Conservation (phyloP, 2,329 filamentous ascomycete genomes). For the Ascochyta rabiei region DNA sequence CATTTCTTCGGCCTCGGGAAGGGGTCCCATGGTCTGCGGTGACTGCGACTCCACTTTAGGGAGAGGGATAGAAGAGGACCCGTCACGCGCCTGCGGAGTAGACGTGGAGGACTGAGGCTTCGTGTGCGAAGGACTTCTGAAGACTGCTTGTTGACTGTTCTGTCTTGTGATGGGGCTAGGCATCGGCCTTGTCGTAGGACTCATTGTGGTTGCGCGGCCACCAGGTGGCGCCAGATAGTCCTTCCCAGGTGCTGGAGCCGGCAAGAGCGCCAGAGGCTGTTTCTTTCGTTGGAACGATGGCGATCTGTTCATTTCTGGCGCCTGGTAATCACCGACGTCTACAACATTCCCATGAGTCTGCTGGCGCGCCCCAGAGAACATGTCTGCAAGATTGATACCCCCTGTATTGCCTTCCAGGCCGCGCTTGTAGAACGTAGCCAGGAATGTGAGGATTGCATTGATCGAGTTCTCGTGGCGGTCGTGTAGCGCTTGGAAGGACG, state of each 20-base stretch:
- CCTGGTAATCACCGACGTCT: slow-evolving; percentile 63
- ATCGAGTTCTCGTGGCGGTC: slow-evolving; percentile 98
- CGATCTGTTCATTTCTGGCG: slow-evolving; percentile 41
- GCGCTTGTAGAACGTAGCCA: slow-evolving; percentile 95
- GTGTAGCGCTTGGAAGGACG: slow-evolving; percentile 87
- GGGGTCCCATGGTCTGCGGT: slow-evolving; percentile 40
- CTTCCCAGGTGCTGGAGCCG: slow-evolving; percentile 38
- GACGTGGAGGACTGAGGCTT: slow-evolving; percentile 21
- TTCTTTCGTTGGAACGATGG: slow-evolving; percentile 46
- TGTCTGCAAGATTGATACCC: slow-evolving; percentile 78
- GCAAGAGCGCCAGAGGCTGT: slow-evolving; percentile 47
- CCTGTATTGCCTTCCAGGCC: slow-evolving; percentile 83
- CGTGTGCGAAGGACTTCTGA: slow-evolving; percentile 30
- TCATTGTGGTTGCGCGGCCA: slow-evolving; percentile 42
- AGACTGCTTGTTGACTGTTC: slow-evolving; percentile 27
- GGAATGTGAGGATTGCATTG: slow-evolving; percentile 96
- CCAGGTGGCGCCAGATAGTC: slow-evolving; percentile 30
- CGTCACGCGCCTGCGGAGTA: slow-evolving; percentile 16
- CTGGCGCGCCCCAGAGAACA: slow-evolving; percentile 73
- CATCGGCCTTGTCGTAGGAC: slow-evolving; percentile 34
- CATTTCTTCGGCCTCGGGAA: slow-evolving; percentile 55
- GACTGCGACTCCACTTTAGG: slow-evolving; percentile 52
- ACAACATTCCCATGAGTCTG: slow-evolving; percentile 65
- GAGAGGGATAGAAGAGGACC: slow-evolving; percentile 28
- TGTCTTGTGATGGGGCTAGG: slow-evolving; percentile 34